Percentiles rank a stretch among this genome's conserved stretches.
phyloP scores from a whole-genome alignment of 257 asterid species.

The Solanum lycopersicoides region DNA sequence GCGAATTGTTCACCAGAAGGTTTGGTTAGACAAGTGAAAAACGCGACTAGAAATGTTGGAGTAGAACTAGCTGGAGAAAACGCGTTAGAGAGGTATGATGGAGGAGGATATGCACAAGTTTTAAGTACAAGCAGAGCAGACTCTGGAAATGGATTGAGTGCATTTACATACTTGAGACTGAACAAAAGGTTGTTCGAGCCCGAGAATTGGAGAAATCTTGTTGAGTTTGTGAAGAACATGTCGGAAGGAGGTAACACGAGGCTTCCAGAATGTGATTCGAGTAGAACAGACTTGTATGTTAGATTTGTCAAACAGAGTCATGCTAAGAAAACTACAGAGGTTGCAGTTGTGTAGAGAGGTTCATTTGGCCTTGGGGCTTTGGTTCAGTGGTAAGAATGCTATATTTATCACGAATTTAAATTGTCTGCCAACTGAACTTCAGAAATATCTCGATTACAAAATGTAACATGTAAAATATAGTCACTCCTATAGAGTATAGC shows the following conservation, averaged over 20 bases:
- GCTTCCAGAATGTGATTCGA: conserved; percentile 47
- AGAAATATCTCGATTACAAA: background rate
- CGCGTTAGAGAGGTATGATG: conserved; percentile 88
- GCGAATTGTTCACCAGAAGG: conserved; percentile 91
- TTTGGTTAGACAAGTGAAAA: conserved; percentile 73
- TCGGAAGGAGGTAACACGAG: conserved; percentile 49
- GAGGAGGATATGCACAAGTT: conserved; percentile 61
- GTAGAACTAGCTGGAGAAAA: conserved; percentile 83
- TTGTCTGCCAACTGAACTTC: background rate
- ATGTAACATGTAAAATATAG: background rate
- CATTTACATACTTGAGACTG: conserved; percentile 81
- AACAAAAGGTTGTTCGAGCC: conserved; percentile 67
- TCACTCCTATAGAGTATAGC: background rate
- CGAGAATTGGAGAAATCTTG: conserved; percentile 69
- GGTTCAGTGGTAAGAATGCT: background rate
- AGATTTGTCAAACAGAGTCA: conserved; percentile 42
- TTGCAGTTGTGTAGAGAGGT: conserved; percentile 41
- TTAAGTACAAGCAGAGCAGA: conserved; percentile 57
- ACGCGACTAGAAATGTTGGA: conserved; percentile 48
- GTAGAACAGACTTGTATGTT: conserved; percentile 58
- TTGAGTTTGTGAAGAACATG: conserved; percentile 68
- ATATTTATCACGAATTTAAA: background rate
- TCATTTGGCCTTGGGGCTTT: background rate
- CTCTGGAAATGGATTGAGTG: conserved; percentile 54
- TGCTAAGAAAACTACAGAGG: conserved; percentile 26